Evolutionary conservation across 129 eudicot species (phyloP).

Genomic region (Lactuca saligna): DNA sequence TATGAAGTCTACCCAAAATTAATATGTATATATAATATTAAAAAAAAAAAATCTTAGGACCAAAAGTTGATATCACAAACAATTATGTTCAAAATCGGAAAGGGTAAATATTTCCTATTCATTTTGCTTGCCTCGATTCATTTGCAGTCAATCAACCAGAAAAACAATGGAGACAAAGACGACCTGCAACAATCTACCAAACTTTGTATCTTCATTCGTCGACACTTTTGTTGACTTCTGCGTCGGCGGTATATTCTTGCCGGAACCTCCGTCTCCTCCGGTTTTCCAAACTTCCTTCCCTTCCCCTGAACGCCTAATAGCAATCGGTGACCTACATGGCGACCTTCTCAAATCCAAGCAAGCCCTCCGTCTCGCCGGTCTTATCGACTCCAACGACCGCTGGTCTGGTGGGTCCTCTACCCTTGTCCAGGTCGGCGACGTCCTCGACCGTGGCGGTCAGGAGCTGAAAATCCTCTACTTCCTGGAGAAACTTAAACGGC

Average conservation of each 20-base stretch:
- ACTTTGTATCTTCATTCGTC: slow-evolving; percentile 64
- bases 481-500: slow-evolving; percentile 64
- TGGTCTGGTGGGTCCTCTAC: slow-evolving; percentile 77
- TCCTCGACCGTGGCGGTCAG: slow-evolving; percentile 72
- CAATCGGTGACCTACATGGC: slow-evolving; percentile 89
- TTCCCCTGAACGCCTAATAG: slow-evolving; percentile 60
- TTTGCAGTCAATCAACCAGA: background rate
- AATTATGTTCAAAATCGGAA: too few species aligned
- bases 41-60: too few species aligned
- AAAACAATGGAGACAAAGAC: slow-evolving; percentile 6
- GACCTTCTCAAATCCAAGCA: slow-evolving; percentile 64
- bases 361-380: slow-evolving; percentile 63
- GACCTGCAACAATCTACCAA: slow-evolving; percentile 49
- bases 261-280: slow-evolving; percentile 33
- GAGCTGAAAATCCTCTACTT: slow-evolving; percentile 66
- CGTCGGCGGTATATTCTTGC: slow-evolving; percentile 62
- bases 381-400: slow-evolving; percentile 50
- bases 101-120: too few species aligned
- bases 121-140: background rate
- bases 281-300: slow-evolving; percentile 42
- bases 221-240: slow-evolving; percentile 88
- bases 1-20: too few species aligned
- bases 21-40: too few species aligned
- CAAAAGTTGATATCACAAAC: too few species aligned
- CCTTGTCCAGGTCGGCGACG: slow-evolving; percentile 82